Base-by-base conservation (phyloP, 345 rosid genomes). In the Trapa bicornis region DNA sequence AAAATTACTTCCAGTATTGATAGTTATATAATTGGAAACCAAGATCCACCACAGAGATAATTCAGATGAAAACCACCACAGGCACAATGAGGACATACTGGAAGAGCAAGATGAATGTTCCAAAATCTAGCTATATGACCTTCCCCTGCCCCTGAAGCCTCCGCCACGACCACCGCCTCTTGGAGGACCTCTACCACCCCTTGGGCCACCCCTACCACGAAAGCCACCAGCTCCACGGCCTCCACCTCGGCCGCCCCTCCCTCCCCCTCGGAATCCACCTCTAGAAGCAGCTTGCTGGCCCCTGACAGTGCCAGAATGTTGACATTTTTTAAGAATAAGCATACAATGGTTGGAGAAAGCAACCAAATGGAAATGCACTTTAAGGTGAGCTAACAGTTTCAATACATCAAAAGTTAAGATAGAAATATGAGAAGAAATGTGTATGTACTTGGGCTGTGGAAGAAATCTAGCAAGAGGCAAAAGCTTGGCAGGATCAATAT, bases 391-490 rank as follows among this genome's bases (percentile, higher is more conserved):
- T 54, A n/a, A 45, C 2, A 45, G 48, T 7, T 45, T 45, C 6
- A 45, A 7, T 11, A 58, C 63, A 57, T 29, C 37, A 33, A 57
- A 5, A 33, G 3, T 11, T 1, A 4, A 7, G 12, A 32, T 4
- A 11, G 15, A 32, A 58, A 2, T 2, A 32, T 32, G 63, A 37
- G 63, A 67, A 65, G 72, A 39, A 61, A 38, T 4, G 69, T 72
- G 16, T 2, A 74, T 88, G 67, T 84, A 91, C 97, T 94, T 94
- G 29, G 96, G 99, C 75, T 86, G 99, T 11, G 92, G 66, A 78
- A 94, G 89, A 80, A 94, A 94, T 76, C 80, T 85, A 42, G 91
- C 79, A 58, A 94, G 88, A 53, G 96, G 97, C 82, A 91, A 78
- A 47, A 94, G 96, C 80, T 86, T 91, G 39, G 13, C 43, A 0